Base-by-base conservation (phyloP, 768 basidiomycete genomes). In the Macrocybe gigantea region DNA sequence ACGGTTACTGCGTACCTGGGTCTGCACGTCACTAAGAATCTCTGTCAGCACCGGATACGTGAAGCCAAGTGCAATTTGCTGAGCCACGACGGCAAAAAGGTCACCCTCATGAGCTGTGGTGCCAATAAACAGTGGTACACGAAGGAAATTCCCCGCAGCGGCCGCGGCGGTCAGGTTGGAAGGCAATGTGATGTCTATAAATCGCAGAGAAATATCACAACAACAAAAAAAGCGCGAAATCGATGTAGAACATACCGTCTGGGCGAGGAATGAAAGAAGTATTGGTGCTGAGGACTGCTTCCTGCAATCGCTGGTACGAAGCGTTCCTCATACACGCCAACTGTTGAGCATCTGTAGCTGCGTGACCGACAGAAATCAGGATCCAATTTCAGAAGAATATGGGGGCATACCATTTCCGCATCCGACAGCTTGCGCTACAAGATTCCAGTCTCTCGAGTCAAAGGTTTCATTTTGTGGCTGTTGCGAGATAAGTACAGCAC, bases 321-420 rank as follows among this genome's bases (percentile, higher is more conserved):
- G 60, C 59, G 2, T 49, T 53, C 43, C 63, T 55, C 67, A 68
- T 66, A 46, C 67, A 68, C 6, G 56, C 45, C 4, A 68, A 48
- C 41, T 68, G 67, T 10, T 57, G 53, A 22, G 52, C 48, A 45
- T 56, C 53, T 8, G 60, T 45, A 40, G 14, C 56, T 57, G 29
- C 6, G 39, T n/a, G 7, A 44, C n/a, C 5, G 6, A 5, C 35
- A 8, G 35, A 34, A 48, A 5, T 33, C 33, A 42, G 58, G 59
- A 44, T 33, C 1, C 40, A 7, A 33, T n/a, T 15, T 31, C 9
- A 15, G 32, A 11, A 7, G 32, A 33, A 6, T 31, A 7, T 9
- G 5, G 5, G 37, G 7, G 54, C 59, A 45, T 48, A 66, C 66
- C 51, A 9, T 34, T 58, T 31, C 66, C 66, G 42, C 66, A 68